Base-by-base conservation (phyloP, 768 basidiomycete genomes). In the Amanita exitialis region DNA sequence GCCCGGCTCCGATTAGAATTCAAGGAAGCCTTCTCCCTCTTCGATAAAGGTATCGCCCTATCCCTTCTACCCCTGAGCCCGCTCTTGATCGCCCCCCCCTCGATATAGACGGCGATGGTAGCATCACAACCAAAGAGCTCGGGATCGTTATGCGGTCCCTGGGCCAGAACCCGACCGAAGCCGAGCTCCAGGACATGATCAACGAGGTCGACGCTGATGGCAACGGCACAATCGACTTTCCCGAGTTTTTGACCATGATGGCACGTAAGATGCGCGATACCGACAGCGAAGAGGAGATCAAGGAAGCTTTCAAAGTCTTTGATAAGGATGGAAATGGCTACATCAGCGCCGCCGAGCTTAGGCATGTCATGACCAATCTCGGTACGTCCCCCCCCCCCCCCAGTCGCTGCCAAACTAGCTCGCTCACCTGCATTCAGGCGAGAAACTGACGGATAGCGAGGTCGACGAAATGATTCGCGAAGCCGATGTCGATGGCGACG, bases 401-500 rank as follows among this genome's bases (percentile, higher is more conserved):
- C n/a, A 7, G 32, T 16, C 20, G 18, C 9, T 20, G 23, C 42
- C 45, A 16, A 20, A 5, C 48, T 32, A n/a, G 43, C 16, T 16
- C 45, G 16, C 15, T 46, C 47, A 49, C 18, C 41, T 36, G 9
- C 21, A 6, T 45, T 13, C 38, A 63, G 66, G 66, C 27, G 66
- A 67, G 57, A 63, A 61, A 38, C 56, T 67, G 46, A 59, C 61
- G 16, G 66, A 67, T 45, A 54, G 48, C 16, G 66, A 67, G 54
- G 62, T 67, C 41, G 64, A 66, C 47, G 64, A 62, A 54, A 67
- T 67, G 66, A 66, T 53, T 23, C 52, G 52, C 23, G 52, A 53
- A 23, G 52, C 52, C 2, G 52, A 53, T 47, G 52, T 53, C 62
- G 86, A 90, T 59, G 88, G 88, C 43, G 84, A 87, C 59, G 85